A percentile compares a stretch with the other conserved stretches of the same genome.
phyloP scores from a whole-genome alignment of 169 alveolate genomes.

The Toxoplasma gondii region DNA sequence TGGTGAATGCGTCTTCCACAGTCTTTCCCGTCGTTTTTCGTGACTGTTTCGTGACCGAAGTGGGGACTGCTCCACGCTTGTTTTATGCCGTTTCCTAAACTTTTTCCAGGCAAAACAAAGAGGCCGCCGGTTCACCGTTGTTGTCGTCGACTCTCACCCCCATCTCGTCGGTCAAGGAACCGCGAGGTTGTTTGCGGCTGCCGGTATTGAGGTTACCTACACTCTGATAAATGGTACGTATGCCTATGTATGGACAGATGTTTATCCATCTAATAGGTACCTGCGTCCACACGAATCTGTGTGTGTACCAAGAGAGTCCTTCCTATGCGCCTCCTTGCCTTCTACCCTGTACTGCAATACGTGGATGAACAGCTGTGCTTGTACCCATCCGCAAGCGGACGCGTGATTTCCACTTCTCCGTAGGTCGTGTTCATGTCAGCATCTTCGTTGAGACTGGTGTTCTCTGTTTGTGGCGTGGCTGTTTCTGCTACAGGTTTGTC shows the following conservation, averaged over 20 bases:
- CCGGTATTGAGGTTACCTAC: constrained; percentile 40
- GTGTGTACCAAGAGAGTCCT: too few relatives aligned
- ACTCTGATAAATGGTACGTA: constrained; percentile 34
- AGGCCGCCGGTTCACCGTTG: constrained; percentile 34
- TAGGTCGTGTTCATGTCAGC: background rate
- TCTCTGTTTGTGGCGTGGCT: background rate
- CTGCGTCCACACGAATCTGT: background rate
- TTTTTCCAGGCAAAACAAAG: constrained; percentile 6
- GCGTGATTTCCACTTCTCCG: background rate
- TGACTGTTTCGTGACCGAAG: background rate
- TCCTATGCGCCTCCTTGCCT: too few relatives aligned
- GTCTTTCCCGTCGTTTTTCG: too few relatives aligned
- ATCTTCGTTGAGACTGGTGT: background rate
- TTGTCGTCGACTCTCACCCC: constrained; percentile 39
- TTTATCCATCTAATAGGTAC: background rate
- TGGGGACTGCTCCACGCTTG: background rate
- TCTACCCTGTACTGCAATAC: too few relatives aligned
- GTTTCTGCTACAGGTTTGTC: constrained; percentile 30
- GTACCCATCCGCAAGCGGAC: background rate
- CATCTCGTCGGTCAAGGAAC: constrained; percentile 17
- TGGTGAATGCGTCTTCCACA: background rate
- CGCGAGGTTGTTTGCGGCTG: constrained; percentile 18
- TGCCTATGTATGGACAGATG: background rate
- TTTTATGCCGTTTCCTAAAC: background rate
- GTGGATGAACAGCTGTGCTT: background rate